phyloP scores from a whole-genome alignment of 352 stramenopile species.

The Globisporangium camurandrum region DNA sequence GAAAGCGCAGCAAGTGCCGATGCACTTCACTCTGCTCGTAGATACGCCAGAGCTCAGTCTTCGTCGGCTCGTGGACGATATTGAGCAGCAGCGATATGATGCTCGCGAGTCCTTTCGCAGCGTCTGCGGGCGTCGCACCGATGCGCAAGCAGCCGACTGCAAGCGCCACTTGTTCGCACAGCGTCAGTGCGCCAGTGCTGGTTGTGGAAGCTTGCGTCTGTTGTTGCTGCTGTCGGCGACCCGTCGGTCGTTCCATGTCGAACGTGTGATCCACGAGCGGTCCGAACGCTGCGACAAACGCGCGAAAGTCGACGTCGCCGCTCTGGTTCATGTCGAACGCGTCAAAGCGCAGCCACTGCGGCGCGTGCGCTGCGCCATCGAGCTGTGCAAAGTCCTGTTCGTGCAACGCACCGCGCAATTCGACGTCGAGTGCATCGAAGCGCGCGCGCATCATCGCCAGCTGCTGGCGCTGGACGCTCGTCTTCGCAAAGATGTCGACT shows the following conservation, averaged over 20 bases:
- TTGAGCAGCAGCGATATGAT: constrained; percentile 20
- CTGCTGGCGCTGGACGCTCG: constrained; percentile 29
- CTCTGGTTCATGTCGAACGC: constrained; percentile 49
- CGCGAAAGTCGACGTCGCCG: constrained; percentile 33
- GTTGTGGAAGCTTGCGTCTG: background rate
- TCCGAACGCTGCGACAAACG: constrained; percentile 51
- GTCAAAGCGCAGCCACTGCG: constrained; percentile 32
- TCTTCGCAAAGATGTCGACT: constrained; percentile 42
- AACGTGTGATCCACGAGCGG: constrained; percentile 47
- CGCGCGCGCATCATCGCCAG: constrained; percentile 35
- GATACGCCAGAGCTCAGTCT: constrained; percentile 26
- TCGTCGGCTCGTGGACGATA: constrained; percentile 35
- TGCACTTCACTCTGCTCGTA: constrained; percentile 14
- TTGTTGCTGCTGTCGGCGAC: too few relatives aligned
- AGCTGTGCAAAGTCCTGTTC: constrained; percentile 20
- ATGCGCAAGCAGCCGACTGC: constrained; percentile 35
- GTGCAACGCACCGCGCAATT: constrained; percentile 26
- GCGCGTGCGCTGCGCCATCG: constrained; percentile 12
- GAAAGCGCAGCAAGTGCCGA: constrained; percentile 18
- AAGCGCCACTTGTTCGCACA: constrained; percentile 38
- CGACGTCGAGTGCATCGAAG: constrained; percentile 31
- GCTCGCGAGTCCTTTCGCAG: constrained; percentile 15
- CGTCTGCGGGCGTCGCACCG: constrained; percentile 13
- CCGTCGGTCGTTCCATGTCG: constrained; percentile 12
- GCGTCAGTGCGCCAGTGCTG: constrained; percentile 11